Evolutionary conservation across 345 rosid species (phyloP).

Genomic region (Eutrema yunnanense): DNA sequence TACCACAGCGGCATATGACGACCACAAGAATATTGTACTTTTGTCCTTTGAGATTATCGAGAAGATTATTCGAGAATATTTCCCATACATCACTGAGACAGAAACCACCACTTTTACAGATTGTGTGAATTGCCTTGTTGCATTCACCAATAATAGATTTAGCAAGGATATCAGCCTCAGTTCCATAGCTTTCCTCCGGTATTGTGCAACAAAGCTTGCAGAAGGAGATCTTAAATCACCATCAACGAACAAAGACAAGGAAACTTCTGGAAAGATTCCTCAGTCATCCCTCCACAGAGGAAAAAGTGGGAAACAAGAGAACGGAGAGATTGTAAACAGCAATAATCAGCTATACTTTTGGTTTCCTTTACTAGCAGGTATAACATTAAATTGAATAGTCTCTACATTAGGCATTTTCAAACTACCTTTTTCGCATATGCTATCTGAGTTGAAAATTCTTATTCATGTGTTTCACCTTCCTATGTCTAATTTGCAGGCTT

Average conservation of each 20-base stretch:
- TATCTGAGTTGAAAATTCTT: slow-evolving; percentile 14
- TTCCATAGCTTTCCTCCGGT: slow-evolving; percentile 87
- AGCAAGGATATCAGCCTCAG: slow-evolving; percentile 90
- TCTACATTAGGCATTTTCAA: slow-evolving; percentile 1
- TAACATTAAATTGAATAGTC: slow-evolving; percentile 15
- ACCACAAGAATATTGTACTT: slow-evolving; percentile 92
- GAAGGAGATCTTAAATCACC: slow-evolving; percentile 81
- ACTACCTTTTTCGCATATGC: not conserved
- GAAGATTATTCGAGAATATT: slow-evolving; percentile 92
- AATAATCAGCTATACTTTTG: slow-evolving; percentile 86
- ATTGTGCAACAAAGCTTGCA: slow-evolving; percentile 96
- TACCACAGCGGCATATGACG: slow-evolving; percentile 98
- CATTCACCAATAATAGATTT: slow-evolving; percentile 94
- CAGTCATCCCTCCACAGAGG: slow-evolving; percentile 46
- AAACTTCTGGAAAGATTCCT: slow-evolving; percentile 41
- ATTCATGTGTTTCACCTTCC: slow-evolving; percentile 7
- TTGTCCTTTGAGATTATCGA: slow-evolving; percentile 95
- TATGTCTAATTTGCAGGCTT: slow-evolving; percentile 53
- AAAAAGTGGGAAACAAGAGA: slow-evolving; percentile 56
- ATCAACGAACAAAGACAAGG: slow-evolving; percentile 62
- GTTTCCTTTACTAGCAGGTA: slow-evolving; percentile 97
- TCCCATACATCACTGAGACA: slow-evolving; percentile 94
- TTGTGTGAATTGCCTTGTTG: slow-evolving; percentile 94
- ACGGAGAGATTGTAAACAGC: slow-evolving; percentile 55
- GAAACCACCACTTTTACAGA: slow-evolving; percentile 99